These are phyloP conservation scores for Rugonectria rugulosa DNA, from an alignment of 2,329 filamentous ascomycete genomes.

Conservation along the genomic window DNA sequence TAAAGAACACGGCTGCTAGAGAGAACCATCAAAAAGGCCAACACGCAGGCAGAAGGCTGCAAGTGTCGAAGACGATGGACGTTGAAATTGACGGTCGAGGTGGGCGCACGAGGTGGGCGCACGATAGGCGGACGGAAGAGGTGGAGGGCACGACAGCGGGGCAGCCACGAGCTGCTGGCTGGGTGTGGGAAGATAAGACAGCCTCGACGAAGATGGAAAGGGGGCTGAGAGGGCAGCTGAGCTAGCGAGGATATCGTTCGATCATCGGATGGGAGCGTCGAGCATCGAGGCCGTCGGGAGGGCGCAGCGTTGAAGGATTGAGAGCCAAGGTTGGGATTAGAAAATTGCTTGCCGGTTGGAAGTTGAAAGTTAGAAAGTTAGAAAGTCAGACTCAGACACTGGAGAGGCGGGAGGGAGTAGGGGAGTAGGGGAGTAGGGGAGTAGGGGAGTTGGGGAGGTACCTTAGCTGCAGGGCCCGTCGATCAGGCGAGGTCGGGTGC, in stretches of 20 bases:
- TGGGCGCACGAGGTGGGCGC: slow-evolving; percentile 5
- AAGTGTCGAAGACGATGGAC: slow-evolving; percentile 16
- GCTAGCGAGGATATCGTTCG: slow-evolving; percentile 24
- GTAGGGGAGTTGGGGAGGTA: too few species aligned
- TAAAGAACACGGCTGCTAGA: slow-evolving; percentile 1
- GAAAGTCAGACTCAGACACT: slow-evolving; percentile 29
- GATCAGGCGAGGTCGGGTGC: slow-evolving; percentile 30
- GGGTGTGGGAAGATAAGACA: slow-evolving; percentile 12
- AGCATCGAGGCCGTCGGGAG: slow-evolving; percentile 3
- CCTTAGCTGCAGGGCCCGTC: slow-evolving; percentile 37
- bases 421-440: too few species aligned
- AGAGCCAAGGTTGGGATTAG: slow-evolving; percentile 6
- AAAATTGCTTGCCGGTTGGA: slow-evolving; percentile 3
- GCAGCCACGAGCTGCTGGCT: slow-evolving; percentile 21
- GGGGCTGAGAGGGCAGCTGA: slow-evolving; percentile 14
- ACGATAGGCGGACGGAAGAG: slow-evolving; percentile 24
- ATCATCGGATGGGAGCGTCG: slow-evolving; percentile 19
- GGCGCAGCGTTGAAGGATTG: slow-evolving; percentile 8
- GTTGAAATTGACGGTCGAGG: slow-evolving; percentile 26
- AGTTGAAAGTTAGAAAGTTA: slow-evolving; percentile 18
- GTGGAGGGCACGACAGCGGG: slow-evolving; percentile 34
- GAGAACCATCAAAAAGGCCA: slow-evolving; percentile 34
- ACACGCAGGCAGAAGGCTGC: slow-evolving; percentile 17
- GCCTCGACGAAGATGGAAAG: background rate
- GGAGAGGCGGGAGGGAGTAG: slow-evolving; percentile 17